Evolutionary conservation across 2,329 filamentous ascomycete species (phyloP), one percentile per base, ranked within the genome.

Genomic region (Talaromyces funiculosus): DNA sequence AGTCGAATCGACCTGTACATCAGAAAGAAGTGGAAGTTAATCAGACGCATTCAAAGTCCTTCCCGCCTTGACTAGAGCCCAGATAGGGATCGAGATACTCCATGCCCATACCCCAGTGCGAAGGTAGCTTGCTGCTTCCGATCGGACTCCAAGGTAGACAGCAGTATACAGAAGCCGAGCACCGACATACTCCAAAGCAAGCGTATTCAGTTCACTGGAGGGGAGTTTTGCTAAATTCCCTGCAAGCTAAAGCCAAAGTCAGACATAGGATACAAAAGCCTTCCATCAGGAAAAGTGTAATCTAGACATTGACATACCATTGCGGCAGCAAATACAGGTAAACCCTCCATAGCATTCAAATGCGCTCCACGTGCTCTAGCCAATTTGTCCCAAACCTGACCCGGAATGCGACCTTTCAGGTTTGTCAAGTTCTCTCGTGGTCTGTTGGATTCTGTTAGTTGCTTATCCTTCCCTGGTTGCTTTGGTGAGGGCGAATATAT

Each of bases 261-360:
- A 51, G 45, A 18, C 26, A 24, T 8, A 14, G 10, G n/a, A 7
- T 16, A 6, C 14, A 45, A 14, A 47, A 47, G 2, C 37, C 9
- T 18, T 49, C 12, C 9, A 29, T 26, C 22, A n/a, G 10, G 14
- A n/a, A 31, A 49, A 31, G 43, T 10, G 9, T 3, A 33, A 51
- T 18, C 3, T 31, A 12, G n/a, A 20, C 10, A 24, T 35, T 29
- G 6, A 29, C 43, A 12, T 49, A 53, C 49, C 69, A 74, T 73
- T 10, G 72, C 70, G 62, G 69, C 67, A 9, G 72, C 72, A 61
- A 74, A 75, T 43, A 74, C 60, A 4, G 72, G 72, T 45, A 74
- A 63, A 3, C 67, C 65, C 56, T 75, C 72, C 57, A 74, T 62
- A 1, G 72, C 71, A 65, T 75, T 75, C 12, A 74, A 57, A 67